Conservation (phyloP, 495 filamentous ascomycete genomes). For the Trichoderma reesei region DNA sequence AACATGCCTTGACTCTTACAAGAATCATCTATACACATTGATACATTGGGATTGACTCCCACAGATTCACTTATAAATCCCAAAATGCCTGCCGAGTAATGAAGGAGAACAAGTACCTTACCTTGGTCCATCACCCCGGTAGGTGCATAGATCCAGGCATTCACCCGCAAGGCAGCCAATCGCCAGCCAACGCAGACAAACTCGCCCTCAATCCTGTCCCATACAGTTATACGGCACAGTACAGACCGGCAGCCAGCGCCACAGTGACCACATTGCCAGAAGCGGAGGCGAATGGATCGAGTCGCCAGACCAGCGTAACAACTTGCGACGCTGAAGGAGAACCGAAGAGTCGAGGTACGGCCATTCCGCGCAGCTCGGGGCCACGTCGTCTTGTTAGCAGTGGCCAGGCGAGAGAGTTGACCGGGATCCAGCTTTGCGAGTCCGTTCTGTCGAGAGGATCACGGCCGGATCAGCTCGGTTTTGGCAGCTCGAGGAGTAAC, state of each 20-base stretch:
- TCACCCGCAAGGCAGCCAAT: neutral
- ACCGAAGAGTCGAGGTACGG: neutral
- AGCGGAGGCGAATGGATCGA: slow-evolving; percentile 2
- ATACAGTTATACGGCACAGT: neutral
- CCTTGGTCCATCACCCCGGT: neutral
- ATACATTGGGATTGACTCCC: neutral
- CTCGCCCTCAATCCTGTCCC: too few species aligned
- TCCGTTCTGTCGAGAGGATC: neutral
- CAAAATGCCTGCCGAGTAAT: too few species aligned
- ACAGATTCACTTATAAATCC: too few species aligned
- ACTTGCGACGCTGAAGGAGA: slow-evolving; percentile 2
- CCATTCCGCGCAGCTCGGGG: neutral
- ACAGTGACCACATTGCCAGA: slow-evolving; percentile 4
- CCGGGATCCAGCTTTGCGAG: neutral
- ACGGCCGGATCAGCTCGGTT: too few species aligned
- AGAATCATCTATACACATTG: neutral
- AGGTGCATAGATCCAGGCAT: neutral
- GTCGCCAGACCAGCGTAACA: neutral
- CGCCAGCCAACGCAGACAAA: neutral
- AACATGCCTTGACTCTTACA: too few species aligned
- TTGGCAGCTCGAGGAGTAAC: too few species aligned
- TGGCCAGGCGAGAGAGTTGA: neutral
- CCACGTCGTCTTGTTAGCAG: neutral
- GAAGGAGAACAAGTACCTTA: too few species aligned
- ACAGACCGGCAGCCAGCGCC: neutral